These are phyloP conservation scores for Fusarium sp. DNA, from an alignment of 2,329 filamentous ascomycete genomes.

Conservation along the genomic window DNA sequence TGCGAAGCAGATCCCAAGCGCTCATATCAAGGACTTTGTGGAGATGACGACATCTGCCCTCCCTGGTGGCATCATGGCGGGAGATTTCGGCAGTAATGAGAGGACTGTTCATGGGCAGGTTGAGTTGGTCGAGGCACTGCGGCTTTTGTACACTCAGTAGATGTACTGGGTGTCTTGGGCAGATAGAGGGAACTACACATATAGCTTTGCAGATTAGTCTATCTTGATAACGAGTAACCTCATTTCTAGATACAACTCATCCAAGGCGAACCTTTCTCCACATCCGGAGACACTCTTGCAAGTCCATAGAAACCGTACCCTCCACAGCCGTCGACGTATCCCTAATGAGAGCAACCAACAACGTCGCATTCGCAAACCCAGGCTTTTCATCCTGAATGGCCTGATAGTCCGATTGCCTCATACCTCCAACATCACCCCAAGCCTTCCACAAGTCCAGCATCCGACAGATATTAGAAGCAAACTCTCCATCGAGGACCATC, in stretches of 20 bases:
- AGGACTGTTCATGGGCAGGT: conserved; percentile 34
- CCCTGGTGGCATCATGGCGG: conserved; percentile 41
- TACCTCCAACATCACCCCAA: conserved; percentile 66
- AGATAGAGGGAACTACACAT: background rate
- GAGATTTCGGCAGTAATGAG: conserved; percentile 36
- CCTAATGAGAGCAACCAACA: conserved; percentile 60
- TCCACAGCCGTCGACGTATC: conserved; percentile 58
- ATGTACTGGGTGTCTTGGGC: background rate
- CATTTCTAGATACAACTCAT: conserved; percentile 26
- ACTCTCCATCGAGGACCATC: conserved; percentile 62
- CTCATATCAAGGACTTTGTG: conserved; percentile 37
- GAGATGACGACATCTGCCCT: conserved; percentile 41
- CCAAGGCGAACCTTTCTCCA: conserved; percentile 65
- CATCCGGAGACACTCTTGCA: conserved; percentile 65
- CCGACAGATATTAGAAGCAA: conserved; percentile 52
- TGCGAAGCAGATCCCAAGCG: conserved; percentile 28
- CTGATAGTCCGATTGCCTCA: conserved; percentile 58
- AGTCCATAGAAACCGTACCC: conserved; percentile 60
- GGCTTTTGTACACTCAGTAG: background rate
- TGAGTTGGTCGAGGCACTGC: conserved; percentile 38
- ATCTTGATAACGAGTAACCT: background rate
- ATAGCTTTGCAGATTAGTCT: background rate
- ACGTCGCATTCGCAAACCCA: conserved; percentile 59
- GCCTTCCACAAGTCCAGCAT: conserved; percentile 64
- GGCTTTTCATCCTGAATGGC: conserved; percentile 51